A percentile compares a stretch with the other conserved stretches of the same genome.
phyloP scores from a whole-genome alignment of 441 rosid genomes.

The Erodium texanum region DNA sequence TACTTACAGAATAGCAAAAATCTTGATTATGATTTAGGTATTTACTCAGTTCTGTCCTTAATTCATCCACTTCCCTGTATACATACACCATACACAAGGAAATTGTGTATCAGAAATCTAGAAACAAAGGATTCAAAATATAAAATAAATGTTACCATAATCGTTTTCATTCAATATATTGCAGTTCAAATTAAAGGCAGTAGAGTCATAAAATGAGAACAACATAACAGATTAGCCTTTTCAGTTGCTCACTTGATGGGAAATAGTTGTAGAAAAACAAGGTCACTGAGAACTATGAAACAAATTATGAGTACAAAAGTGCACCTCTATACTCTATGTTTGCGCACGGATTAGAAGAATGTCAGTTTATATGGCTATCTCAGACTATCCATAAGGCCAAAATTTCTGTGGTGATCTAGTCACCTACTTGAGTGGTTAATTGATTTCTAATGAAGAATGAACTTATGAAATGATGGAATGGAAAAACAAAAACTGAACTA shows the following conservation, averaged over 20 bases:
- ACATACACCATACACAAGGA: not conserved
- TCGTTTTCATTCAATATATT: not conserved
- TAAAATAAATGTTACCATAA: not conserved
- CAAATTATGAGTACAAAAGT: not conserved
- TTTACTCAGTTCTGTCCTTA: constrained; percentile 41
- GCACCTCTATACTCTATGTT: not conserved
- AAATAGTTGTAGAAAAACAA: not conserved
- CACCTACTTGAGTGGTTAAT: constrained; percentile 6
- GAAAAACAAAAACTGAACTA: not conserved
- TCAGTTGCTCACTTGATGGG: constrained; percentile 5
- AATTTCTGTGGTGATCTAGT: not conserved
- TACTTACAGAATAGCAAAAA: constrained; percentile 44
- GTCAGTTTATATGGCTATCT: not conserved
- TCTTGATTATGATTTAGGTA: constrained; percentile 34
- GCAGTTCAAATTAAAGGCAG: not conserved
- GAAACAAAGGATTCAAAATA: not conserved
- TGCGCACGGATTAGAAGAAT: not conserved
- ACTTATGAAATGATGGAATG: not conserved
- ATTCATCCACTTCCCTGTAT: constrained; percentile 68
- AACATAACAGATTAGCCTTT: not conserved
- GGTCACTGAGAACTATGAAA: not conserved
- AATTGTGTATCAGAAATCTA: no score
- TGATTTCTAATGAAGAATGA: not conserved
- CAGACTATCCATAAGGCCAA: not conserved
- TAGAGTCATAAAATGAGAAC: not conserved